Percentiles rank a stretch among this genome's conserved stretches.
phyloP scores from a whole-genome alignment of 2,329 filamentous ascomycete genomes.

The Thermothelomyces thermophilus region DNA sequence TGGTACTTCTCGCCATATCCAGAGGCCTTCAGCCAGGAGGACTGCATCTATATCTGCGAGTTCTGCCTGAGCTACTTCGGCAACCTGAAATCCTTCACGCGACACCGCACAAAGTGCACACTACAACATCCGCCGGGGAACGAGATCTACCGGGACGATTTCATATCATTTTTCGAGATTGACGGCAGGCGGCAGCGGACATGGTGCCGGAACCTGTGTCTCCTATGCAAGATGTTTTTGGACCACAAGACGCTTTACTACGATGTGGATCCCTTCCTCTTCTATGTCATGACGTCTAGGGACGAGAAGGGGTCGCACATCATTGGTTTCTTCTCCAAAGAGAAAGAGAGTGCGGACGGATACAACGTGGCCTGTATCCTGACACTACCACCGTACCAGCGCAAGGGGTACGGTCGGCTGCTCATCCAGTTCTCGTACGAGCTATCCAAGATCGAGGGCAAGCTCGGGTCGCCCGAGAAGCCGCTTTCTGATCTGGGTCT shows the following conservation, averaged over 20 bases:
- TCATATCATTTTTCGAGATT: slow-evolving; percentile 94
- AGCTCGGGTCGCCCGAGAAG: slow-evolving; percentile 93
- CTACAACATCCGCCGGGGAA: slow-evolving; percentile 91
- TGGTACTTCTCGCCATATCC: slow-evolving; percentile 99
- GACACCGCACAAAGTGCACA: slow-evolving; percentile 85
- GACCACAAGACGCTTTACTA: slow-evolving; percentile 99
- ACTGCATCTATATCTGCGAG: slow-evolving; percentile 93
- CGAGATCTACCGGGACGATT: slow-evolving; percentile 93
- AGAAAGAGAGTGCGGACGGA: slow-evolving; percentile 92
- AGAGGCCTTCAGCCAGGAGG: slow-evolving; percentile 77
- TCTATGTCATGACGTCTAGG: slow-evolving; percentile 93
- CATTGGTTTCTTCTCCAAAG: slow-evolving; percentile 99
- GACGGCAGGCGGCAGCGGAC: slow-evolving; percentile 90
- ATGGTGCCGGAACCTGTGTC: slow-evolving; percentile 92
- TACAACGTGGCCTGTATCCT: slow-evolving; percentile 99
- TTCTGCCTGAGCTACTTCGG: slow-evolving; percentile 92
- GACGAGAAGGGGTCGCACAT: slow-evolving; percentile 88
- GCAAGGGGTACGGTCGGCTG: slow-evolving; percentile 86
- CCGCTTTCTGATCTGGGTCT: slow-evolving; percentile 90
- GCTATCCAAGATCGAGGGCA: slow-evolving; percentile 88
- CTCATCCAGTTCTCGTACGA: slow-evolving; percentile 98
- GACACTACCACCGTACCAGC: slow-evolving; percentile 91
- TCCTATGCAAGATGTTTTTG: slow-evolving; percentile 92
- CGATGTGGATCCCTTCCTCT: slow-evolving; percentile 97
- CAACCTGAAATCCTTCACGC: slow-evolving; percentile 70